Conservation (phyloP, 352 stramenopile species). For the Phytophthora rubi region DNA sequence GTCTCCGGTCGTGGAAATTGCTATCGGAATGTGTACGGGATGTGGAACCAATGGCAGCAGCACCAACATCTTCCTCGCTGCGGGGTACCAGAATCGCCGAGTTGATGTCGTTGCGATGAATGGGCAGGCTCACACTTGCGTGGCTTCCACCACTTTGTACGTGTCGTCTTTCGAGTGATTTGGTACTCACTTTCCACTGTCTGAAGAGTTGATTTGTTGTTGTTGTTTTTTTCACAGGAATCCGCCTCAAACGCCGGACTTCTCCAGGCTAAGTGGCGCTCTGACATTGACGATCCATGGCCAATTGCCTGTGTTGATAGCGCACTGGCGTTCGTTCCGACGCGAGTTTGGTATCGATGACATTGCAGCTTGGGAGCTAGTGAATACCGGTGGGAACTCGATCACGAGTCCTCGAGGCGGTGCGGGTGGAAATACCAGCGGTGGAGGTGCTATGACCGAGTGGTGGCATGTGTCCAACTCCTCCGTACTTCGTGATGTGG, state of each 20-base stretch:
- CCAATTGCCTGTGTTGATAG: constrained; percentile 47
- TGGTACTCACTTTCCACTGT: not conserved
- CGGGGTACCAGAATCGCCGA: constrained; percentile 61
- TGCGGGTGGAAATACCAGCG: constrained; percentile 32
- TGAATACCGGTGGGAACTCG: constrained; percentile 17
- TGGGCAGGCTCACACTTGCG: constrained; percentile 32
- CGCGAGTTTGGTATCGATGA: constrained; percentile 27
- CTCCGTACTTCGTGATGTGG: constrained; percentile 4
- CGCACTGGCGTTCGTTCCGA: constrained; percentile 48
- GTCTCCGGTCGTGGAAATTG: constrained; percentile 54
- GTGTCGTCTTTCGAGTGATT: not conserved
- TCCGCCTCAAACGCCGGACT: constrained; percentile 52
- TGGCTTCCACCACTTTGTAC: constrained; percentile 38
- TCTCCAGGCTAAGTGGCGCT: constrained; percentile 56
- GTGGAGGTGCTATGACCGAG: constrained; percentile 30
- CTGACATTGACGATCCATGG: constrained; percentile 55
- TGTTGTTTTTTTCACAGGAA: constrained; percentile 27
- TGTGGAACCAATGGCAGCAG: constrained; percentile 23
- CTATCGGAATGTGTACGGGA: constrained; percentile 38
- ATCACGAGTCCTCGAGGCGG: constrained; percentile 39
- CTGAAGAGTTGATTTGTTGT: constrained; percentile 2
- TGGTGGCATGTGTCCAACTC: constrained; percentile 36
- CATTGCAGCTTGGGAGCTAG: constrained; percentile 35
- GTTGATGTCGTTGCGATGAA: constrained; percentile 64
- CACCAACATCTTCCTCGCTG: constrained; percentile 45